Conservation (phyloP, 345 rosid species). For the Eucalyptus rudis region DNA sequence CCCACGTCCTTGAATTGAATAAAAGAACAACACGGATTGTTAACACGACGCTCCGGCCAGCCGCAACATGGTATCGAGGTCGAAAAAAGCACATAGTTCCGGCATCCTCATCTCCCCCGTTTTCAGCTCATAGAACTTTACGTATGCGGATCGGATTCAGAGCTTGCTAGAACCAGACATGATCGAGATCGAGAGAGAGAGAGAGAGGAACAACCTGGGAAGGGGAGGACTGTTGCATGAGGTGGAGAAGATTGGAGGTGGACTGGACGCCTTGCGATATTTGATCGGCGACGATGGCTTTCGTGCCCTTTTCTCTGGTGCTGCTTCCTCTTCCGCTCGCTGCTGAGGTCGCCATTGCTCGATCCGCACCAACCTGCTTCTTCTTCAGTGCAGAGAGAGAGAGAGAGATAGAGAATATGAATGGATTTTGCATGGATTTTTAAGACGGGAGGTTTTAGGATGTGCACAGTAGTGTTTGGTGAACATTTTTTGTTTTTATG, state of each 20-base stretch:
- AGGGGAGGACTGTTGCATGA: constrained; percentile 76
- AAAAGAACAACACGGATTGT: neutral
- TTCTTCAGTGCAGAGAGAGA: neutral
- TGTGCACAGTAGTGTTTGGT: too few species aligned
- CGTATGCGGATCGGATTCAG: neutral
- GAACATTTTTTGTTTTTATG: too few species aligned
- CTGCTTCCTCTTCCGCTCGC: neutral
- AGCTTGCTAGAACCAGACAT: neutral
- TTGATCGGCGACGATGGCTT: constrained; percentile 64
- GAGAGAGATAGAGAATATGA: neutral
- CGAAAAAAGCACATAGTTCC: neutral
- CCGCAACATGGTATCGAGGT: neutral
- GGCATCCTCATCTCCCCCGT: neutral
- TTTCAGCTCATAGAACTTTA: neutral
- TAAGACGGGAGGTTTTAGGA: too few species aligned
- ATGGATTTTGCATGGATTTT: too few species aligned
- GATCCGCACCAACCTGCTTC: neutral
- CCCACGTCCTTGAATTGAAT: neutral
- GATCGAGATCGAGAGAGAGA: neutral
- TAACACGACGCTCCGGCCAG: neutral
- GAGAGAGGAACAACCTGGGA: constrained; percentile 25
- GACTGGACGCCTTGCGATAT: constrained; percentile 69
- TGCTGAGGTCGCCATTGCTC: constrained; percentile 8
- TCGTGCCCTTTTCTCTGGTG: constrained; percentile 49
- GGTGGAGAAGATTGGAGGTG: constrained; percentile 68